phyloP scores from a whole-genome alignment of 192 early-diverging fungal species.

The Coemansia sp. region DNA sequence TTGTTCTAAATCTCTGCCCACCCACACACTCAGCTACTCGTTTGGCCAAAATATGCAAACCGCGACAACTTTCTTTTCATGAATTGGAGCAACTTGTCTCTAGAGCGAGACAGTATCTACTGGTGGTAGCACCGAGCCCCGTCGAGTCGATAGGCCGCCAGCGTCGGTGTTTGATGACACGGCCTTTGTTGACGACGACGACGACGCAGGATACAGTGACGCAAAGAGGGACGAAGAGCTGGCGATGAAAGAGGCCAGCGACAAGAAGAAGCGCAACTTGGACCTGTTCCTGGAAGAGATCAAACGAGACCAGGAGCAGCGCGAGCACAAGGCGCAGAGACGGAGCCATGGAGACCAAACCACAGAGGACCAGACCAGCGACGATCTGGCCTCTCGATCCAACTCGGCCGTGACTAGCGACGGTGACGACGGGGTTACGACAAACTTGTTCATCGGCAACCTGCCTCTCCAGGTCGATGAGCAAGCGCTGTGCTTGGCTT shows the following conservation, averaged over 20 bases:
- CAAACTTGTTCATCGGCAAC: constrained; percentile 86
- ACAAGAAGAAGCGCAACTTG: constrained; percentile 73
- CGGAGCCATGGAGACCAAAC: constrained; percentile 7
- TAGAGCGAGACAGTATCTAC: not conserved
- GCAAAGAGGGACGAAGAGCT: not conserved
- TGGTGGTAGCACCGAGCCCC: not conserved
- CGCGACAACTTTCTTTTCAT: not conserved
- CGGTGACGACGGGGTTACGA: constrained; percentile 71
- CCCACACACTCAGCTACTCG: not conserved
- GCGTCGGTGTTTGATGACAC: not conserved
- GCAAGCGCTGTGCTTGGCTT: constrained; percentile 67
- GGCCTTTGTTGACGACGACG: not conserved
- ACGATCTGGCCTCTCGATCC: constrained; percentile 1
- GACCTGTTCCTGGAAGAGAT: constrained; percentile 85
- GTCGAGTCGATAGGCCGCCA: not conserved
- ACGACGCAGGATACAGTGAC: not conserved
- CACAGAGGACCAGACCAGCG: constrained; percentile 6
- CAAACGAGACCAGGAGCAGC: constrained; percentile 72
- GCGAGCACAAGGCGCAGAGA: constrained; percentile 44
- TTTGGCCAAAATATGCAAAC: not conserved
- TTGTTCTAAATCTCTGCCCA: constrained; percentile 1
- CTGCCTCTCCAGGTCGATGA: constrained; percentile 76
- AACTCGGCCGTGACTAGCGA: constrained; percentile 18
- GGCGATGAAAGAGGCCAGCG: constrained; percentile 2
- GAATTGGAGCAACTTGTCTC: not conserved